Conservation (phyloP, 305 asterid species). For the Fraxinus dipetala region DNA sequence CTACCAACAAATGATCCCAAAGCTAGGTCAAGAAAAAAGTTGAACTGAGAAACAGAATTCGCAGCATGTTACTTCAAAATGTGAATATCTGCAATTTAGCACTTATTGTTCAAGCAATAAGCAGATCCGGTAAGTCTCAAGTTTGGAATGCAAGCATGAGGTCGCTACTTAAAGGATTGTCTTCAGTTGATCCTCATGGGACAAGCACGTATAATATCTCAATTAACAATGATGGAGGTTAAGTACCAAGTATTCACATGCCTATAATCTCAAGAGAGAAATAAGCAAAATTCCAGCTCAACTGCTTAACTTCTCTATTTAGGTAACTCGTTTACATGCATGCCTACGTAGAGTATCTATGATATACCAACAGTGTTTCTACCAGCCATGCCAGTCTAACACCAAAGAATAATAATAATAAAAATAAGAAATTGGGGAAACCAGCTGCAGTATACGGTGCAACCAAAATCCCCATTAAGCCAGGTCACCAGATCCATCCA, state of each 20-base stretch:
- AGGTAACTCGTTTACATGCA: background rate
- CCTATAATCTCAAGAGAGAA: background rate
- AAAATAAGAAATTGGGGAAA: background rate
- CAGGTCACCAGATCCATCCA: background rate
- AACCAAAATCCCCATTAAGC: constrained; percentile 8
- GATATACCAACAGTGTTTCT: background rate
- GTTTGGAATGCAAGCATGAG: background rate
- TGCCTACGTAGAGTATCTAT: background rate
- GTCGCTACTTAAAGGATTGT: background rate
- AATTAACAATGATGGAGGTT: background rate
- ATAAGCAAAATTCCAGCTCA: background rate
- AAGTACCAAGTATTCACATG: background rate
- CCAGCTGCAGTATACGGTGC: constrained; percentile 1
- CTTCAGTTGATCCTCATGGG: background rate
- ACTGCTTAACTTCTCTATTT: background rate
- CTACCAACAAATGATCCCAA: background rate
- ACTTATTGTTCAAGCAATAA: background rate
- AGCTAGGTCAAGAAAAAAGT: background rate
- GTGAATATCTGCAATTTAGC: background rate
- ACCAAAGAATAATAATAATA: background rate
- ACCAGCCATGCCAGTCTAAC: background rate
- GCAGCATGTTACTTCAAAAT: background rate
- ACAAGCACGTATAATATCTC: background rate
- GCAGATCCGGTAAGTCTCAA: background rate
- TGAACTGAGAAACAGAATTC: background rate